Conservation (phyloP, 2,329 filamentous ascomycete genomes). For the Colletotrichum sp. region DNA sequence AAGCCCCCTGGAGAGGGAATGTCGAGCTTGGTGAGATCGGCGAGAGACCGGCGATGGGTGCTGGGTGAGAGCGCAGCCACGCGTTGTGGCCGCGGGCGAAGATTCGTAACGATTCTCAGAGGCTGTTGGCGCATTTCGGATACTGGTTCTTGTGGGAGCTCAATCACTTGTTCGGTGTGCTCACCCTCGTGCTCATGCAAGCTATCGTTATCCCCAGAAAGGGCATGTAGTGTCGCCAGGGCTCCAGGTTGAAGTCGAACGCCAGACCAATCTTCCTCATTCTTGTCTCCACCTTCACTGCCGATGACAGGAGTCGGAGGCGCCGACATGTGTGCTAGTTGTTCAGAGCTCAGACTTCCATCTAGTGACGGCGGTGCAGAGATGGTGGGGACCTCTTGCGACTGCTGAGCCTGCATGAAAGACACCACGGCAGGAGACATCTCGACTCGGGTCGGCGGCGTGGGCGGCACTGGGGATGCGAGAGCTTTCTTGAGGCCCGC, state of each 20-base stretch:
- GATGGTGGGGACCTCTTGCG: conserved; percentile 71
- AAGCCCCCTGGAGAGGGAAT: conserved; percentile 93
- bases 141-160: conserved; percentile 49
- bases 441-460: conserved; percentile 70
- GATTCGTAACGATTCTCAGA: conserved; percentile 52
- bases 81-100: conserved; percentile 31
- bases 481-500: conserved; percentile 53
- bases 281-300: conserved; percentile 55
- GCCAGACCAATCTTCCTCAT: conserved; percentile 72
- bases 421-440: conserved; percentile 79
- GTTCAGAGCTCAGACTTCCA: conserved; percentile 87
- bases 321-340: conserved; percentile 81
- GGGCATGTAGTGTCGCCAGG: conserved; percentile 78
- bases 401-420: conserved; percentile 68
- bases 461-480: conserved; percentile 64
- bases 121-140: conserved; percentile 59
- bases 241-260: conserved; percentile 80
- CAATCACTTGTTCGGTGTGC: conserved; percentile 52
- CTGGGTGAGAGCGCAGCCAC: conserved; percentile 37
- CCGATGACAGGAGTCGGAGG: conserved; percentile 82
- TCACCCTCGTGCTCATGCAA: conserved; percentile 66
- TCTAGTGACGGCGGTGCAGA: conserved; percentile 89
- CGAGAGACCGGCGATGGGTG: conserved; percentile 63
- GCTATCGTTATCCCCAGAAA: conserved; percentile 60
- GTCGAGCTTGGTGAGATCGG: conserved; percentile 79